These are phyloP conservation scores for Colletotrichum gloeosporioides DNA, from an alignment of 2,329 filamentous ascomycete genomes.

Conservation along the genomic window DNA sequence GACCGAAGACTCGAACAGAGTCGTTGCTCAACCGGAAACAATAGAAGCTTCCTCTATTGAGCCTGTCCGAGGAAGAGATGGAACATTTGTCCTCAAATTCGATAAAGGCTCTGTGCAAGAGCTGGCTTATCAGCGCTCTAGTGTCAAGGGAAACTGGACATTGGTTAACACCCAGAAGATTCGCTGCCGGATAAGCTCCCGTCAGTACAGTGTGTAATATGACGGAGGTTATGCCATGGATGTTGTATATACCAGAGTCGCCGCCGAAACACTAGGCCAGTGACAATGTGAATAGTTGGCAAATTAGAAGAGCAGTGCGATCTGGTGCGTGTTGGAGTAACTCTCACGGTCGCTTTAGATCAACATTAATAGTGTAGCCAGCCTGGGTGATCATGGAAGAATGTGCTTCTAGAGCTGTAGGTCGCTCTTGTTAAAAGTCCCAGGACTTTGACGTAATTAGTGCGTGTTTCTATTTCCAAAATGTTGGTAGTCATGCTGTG, in stretches of 20 bases:
- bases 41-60: conserved; percentile 12
- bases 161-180: not conserved
- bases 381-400: not conserved
- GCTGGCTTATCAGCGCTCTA: conserved; percentile 25
- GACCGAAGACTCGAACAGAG: conserved; percentile 27
- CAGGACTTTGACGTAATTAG: not conserved
- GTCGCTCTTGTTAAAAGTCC: not conserved
- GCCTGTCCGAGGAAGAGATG: not conserved
- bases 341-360: not conserved
- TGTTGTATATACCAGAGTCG: not conserved
- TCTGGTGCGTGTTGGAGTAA: not conserved
- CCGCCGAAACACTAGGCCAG: not conserved
- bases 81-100: conserved; percentile 21
- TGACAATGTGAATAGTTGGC: not conserved
- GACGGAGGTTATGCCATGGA: not conserved
- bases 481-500: not conserved
- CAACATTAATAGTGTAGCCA: not conserved
- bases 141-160: conserved; percentile 18
- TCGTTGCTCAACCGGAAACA: conserved; percentile 25
- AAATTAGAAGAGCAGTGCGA: fast-evolving
- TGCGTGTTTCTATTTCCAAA: not conserved
- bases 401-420: not conserved
- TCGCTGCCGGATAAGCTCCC: not conserved
- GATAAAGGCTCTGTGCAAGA: not conserved
- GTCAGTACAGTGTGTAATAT: not conserved